Conservation (phyloP, 257 asterid species). For the Echites panduratus region DNA sequence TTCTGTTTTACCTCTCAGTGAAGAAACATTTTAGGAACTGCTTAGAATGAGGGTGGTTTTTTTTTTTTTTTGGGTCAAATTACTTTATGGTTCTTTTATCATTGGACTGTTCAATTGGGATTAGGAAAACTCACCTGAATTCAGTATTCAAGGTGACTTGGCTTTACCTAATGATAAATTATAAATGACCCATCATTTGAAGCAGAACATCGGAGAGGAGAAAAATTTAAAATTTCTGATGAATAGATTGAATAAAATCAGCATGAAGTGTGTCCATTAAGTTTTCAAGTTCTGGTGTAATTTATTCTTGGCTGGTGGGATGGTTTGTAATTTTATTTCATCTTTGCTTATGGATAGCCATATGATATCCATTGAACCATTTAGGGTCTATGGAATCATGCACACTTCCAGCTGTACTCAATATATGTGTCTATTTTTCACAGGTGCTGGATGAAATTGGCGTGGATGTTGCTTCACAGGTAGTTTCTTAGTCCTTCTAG, state of each 20-base stretch:
- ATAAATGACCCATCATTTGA: neutral
- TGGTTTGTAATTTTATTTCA: constrained; percentile 6
- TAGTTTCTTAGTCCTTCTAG: constrained; percentile 18
- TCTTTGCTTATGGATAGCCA: neutral
- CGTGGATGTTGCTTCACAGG: constrained; percentile 93
- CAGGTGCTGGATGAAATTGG: constrained; percentile 98
- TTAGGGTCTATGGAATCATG: neutral
- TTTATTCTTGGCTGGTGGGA: neutral
- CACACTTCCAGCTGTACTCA: neutral
- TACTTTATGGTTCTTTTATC: neutral
- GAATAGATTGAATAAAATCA: neutral
- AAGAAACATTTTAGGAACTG: neutral
- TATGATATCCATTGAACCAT: neutral
- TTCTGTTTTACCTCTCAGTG: neutral
- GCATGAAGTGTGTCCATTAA: neutral
- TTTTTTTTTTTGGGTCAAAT: neutral
- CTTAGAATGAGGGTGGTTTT: neutral
- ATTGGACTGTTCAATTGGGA: neutral
- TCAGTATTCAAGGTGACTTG: neutral
- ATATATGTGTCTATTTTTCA: constrained; percentile 5
- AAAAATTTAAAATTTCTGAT: neutral
- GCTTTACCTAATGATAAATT: neutral
- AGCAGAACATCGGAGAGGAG: neutral
- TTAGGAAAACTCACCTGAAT: neutral
- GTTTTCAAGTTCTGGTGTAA: neutral